A percentile compares a stretch with the other conserved stretches of the same genome.
Conservation (phyloP, 805 yeast genomes). For the Zygosaccharomyces pseudorouxii region DNA sequence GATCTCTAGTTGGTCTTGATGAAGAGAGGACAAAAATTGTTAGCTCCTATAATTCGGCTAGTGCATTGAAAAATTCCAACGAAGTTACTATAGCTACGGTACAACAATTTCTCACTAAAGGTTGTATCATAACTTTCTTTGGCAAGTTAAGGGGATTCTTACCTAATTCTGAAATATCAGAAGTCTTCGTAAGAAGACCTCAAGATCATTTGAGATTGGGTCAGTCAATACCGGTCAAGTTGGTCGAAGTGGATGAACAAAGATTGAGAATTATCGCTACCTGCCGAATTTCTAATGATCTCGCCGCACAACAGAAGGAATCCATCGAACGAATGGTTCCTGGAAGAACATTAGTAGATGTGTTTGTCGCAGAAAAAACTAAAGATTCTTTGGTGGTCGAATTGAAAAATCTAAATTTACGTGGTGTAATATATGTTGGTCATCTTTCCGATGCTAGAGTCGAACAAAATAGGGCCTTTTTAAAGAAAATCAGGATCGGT, state of each 20-base stretch:
- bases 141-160: slow-evolving; percentile 73
- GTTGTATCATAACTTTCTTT: slow-evolving; percentile 81
- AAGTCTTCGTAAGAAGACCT: slow-evolving; percentile 74
- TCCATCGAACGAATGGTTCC: slow-evolving; percentile 45
- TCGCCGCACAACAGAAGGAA: slow-evolving; percentile 43
- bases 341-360: slow-evolving; percentile 61
- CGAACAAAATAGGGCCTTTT: slow-evolving; percentile 62
- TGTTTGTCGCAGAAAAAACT: slow-evolving; percentile 63
- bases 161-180: slow-evolving; percentile 86
- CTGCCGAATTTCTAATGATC: slow-evolving; percentile 59
- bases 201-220: slow-evolving; percentile 75
- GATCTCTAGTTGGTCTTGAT: slow-evolving; percentile 62
- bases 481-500: slow-evolving; percentile 63
- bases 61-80: slow-evolving; percentile 37
- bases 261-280: slow-evolving; percentile 61
- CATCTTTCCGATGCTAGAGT: slow-evolving; percentile 73
- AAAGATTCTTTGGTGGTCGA: slow-evolving; percentile 71
- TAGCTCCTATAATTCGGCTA: slow-evolving; percentile 49
- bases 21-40: slow-evolving; percentile 29
- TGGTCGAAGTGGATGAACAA: slow-evolving; percentile 52
- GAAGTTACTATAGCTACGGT: slow-evolving; percentile 67
- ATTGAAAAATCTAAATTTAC: slow-evolving; percentile 43
- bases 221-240: slow-evolving; percentile 73
- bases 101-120: slow-evolving; percentile 62
- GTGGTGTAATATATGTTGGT: slow-evolving; percentile 69